Evolutionary conservation across 768 basidiomycete species (phyloP), one percentile per base, ranked within the genome.

Genomic region (Hygrocybe punicea): DNA sequence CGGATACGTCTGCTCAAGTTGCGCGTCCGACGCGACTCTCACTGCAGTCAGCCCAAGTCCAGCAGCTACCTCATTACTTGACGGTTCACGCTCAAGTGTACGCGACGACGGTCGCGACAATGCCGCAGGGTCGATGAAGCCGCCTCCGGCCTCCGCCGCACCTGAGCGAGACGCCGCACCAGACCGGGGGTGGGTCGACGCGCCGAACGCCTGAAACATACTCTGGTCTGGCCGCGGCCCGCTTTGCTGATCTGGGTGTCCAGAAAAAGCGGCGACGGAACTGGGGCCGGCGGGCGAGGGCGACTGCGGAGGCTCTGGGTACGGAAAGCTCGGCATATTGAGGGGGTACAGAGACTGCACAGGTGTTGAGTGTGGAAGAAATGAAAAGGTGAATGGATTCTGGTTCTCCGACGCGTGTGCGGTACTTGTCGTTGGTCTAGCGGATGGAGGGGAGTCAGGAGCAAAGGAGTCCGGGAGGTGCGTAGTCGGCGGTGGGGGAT

Each of bases 381-480:
- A 83, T 47, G 73, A 70, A 62, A 83, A 84, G 57, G 68, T 74
- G 62, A 85, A 85, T 1, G 77, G 77, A 45, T 78, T 75, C 36
- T 77, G 79, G 62, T 83, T 85, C 67, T 84, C 84, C 2, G 75
- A 63, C 11, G 78, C 79, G 49, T 76, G 71, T 23, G 79, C 77
- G 34, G 81, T 78, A 58, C 75, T 80, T 21, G 80, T 83, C 7
- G 70, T 65, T n/a, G 57, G 57, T 13, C 49, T 40, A 14, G 49
- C 51, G 9, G 57, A 42, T 45, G 78, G 71, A 56, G 78, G 76
- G 11, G 82, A 76, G 3, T 76, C 58, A 16, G 74, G 67, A 3
- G 71, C 70, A 62, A 83, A 84, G 55, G 80, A 78, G 50, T 80
- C 81, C 4, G 83, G 79, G 7, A 85, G 73, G 53, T 69, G 76